A percentile compares a stretch with the other conserved stretches of the same genome.
phyloP scores from a whole-genome alignment of 805 yeast species.

The Yamadazyma ubonensis region DNA sequence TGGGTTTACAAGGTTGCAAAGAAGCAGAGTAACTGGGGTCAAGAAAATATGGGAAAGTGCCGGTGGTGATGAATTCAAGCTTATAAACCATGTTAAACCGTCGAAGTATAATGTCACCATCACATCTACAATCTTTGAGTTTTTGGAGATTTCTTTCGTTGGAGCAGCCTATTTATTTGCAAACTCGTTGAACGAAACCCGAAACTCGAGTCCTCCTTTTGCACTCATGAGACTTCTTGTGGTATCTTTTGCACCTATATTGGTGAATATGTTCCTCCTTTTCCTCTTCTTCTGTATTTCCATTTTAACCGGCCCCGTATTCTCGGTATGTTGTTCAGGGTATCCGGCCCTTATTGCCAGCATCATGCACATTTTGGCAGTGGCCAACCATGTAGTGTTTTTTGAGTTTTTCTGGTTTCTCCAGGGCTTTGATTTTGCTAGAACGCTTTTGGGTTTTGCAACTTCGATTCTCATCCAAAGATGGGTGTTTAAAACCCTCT shows the following conservation, averaged over 20 bases:
- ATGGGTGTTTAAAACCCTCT: constrained; percentile 51
- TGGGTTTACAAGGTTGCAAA: constrained; percentile 45
- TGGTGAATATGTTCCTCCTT: constrained; percentile 41
- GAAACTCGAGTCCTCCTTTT: constrained; percentile 34
- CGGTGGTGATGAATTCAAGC: constrained; percentile 31
- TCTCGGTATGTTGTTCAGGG: constrained; percentile 40
- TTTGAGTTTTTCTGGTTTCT: constrained; percentile 66
- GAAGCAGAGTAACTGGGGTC: constrained; percentile 59
- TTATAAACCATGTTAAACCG: constrained; percentile 48
- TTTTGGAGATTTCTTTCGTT: constrained; percentile 33
- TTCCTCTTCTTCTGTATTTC: constrained; percentile 45
- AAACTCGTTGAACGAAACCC: constrained; percentile 51
- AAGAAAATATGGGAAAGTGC: constrained; percentile 41
- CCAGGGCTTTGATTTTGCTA: constrained; percentile 64
- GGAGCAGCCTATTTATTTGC: constrained; percentile 51
- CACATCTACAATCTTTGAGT: constrained; percentile 41
- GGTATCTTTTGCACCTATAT: constrained; percentile 48
- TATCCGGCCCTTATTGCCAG: constrained; percentile 57
- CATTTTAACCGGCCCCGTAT: constrained; percentile 48
- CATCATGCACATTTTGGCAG: constrained; percentile 52
- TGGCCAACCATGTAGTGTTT: constrained; percentile 50
- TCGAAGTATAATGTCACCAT: constrained; percentile 44
- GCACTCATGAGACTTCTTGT: constrained; percentile 44
- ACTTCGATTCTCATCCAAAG: constrained; percentile 56
- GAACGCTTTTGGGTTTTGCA: constrained; percentile 61